Conservation (phyloP, 1,284 basidiomycete species). For the Hortiboletus rubellus region DNA sequence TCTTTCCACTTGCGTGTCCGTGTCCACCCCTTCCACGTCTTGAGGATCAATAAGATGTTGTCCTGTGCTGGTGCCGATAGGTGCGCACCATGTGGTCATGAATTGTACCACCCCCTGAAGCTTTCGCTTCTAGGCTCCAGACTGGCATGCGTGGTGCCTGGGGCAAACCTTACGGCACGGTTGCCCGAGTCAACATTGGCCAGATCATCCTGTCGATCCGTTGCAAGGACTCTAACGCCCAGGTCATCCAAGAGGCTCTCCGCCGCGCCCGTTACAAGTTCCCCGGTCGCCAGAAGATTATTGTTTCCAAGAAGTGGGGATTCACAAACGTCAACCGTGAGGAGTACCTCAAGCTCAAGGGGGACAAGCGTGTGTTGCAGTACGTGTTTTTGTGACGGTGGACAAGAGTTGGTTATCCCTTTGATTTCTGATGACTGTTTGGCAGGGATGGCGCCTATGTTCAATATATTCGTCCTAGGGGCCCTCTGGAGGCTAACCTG, state of each 20-base stretch:
- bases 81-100: conserved; percentile 37
- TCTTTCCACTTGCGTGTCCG: conserved; percentile 98
- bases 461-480: conserved; percentile 89
- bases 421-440: conserved; percentile 2
- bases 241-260: conserved; percentile 95
- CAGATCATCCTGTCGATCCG: conserved; percentile 92
- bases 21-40: conserved; percentile 97
- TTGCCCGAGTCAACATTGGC: conserved; percentile 92
- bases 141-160: conserved; percentile 99
- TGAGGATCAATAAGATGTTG: conserved; percentile 99
- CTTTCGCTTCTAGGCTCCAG: conserved; percentile 65
- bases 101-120: background rate
- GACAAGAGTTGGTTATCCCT: background rate
- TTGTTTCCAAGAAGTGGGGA: conserved; percentile 97
- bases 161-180: conserved; percentile 98
- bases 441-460: conserved; percentile 80
- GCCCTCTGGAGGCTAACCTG: conserved; percentile 83
- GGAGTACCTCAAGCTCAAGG: conserved; percentile 88
- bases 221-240: conserved; percentile 85
- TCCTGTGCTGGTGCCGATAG: conserved; percentile 98
- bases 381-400: conserved; percentile 43
- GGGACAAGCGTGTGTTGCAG: conserved; percentile 86
- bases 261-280: conserved; percentile 99
- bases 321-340: conserved; percentile 95
- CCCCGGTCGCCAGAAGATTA: conserved; percentile 99